phyloP scores from a whole-genome alignment of 352 stramenopile species.

The Globisporangium parvum region DNA sequence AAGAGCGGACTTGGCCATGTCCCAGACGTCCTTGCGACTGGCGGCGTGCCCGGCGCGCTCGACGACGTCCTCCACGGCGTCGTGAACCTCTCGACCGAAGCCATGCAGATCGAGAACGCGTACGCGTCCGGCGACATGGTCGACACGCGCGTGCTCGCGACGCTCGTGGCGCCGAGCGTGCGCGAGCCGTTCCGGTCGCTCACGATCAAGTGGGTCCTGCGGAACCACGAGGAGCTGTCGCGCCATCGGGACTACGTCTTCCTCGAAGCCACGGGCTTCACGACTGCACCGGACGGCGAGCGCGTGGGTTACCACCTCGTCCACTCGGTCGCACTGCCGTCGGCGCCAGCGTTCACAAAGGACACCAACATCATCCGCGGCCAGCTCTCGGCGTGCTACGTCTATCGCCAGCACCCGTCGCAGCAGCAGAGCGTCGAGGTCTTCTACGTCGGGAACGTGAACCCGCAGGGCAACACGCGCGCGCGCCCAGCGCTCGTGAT shows the following conservation, averaged over 20 bases:
- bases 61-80: slow-evolving; percentile 16
- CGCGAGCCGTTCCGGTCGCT: slow-evolving; percentile 52
- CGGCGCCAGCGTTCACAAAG: slow-evolving; percentile 38
- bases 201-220: slow-evolving; percentile 72
- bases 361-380: slow-evolving; percentile 63
- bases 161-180: slow-evolving; percentile 31
- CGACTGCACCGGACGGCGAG: slow-evolving; percentile 44
- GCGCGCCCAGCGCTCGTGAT: slow-evolving; percentile 38
- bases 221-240: slow-evolving; percentile 50
- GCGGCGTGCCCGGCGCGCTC: slow-evolving; percentile 5
- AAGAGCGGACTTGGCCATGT: slow-evolving; percentile 6
- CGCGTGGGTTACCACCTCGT: slow-evolving; percentile 51
- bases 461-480: slow-evolving; percentile 40
- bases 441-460: slow-evolving; percentile 46
- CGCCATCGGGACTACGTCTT: slow-evolving; percentile 71
- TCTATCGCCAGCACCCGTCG: slow-evolving; percentile 12
- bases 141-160: slow-evolving; percentile 28
- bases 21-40: slow-evolving; percentile 12
- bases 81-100: slow-evolving; percentile 15
- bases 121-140: slow-evolving; percentile 14
- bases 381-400: slow-evolving; percentile 18
- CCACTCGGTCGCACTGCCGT: slow-evolving; percentile 42
- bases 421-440: slow-evolving; percentile 17
- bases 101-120: slow-evolving; percentile 21
- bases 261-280: slow-evolving; percentile 58